Conservation (phyloP, 2,329 filamentous ascomycete genomes). For the Penicillium fuscoglaucum region DNA sequence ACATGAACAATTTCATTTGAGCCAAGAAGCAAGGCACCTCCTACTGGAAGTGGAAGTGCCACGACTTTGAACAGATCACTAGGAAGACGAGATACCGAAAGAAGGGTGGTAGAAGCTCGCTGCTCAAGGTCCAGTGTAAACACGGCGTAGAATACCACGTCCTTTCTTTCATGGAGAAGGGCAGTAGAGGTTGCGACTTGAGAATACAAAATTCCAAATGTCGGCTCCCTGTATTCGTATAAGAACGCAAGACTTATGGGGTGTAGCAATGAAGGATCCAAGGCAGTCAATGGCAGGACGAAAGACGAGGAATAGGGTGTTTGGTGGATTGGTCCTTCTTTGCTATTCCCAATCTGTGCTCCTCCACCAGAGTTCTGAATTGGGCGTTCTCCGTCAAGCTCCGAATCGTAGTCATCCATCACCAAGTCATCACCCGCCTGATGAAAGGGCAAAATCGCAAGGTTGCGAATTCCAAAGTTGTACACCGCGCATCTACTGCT, state of each 20-base stretch:
- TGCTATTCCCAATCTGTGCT: conserved; percentile 29
- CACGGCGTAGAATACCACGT: conserved; percentile 86
- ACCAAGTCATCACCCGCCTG: conserved; percentile 83
- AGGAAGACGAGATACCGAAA: conserved; percentile 81
- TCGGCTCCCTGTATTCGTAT: conserved; percentile 95
- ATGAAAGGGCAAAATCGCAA: conserved; percentile 91
- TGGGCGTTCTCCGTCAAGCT: conserved; percentile 68
- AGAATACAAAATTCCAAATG: conserved; percentile 89
- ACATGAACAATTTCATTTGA: conserved; percentile 91
- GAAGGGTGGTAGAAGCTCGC: conserved; percentile 85
- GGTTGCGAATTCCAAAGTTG: conserved; percentile 83
- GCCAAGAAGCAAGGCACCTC: conserved; percentile 83
- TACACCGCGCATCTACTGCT: conserved; percentile 90
- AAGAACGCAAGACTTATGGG: conserved; percentile 90
- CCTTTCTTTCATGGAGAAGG: conserved; percentile 72
- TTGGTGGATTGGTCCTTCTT: conserved; percentile 40
- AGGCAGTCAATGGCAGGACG: conserved; percentile 81
- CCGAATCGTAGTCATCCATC: conserved; percentile 87
- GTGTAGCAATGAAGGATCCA: conserved; percentile 84
- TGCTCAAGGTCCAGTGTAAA: conserved; percentile 94
- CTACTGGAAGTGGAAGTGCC: conserved; percentile 79
- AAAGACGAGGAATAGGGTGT: conserved; percentile 89
- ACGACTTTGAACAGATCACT: conserved; percentile 83
- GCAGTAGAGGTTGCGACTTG: conserved; percentile 71
- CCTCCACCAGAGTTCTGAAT: conserved; percentile 38